A percentile compares a stretch with the other conserved stretches of the same genome.
phyloP scores from a whole-genome alignment of 371 early-diverging fungal genomes.

The Quaeritorhiza haematococci region DNA sequence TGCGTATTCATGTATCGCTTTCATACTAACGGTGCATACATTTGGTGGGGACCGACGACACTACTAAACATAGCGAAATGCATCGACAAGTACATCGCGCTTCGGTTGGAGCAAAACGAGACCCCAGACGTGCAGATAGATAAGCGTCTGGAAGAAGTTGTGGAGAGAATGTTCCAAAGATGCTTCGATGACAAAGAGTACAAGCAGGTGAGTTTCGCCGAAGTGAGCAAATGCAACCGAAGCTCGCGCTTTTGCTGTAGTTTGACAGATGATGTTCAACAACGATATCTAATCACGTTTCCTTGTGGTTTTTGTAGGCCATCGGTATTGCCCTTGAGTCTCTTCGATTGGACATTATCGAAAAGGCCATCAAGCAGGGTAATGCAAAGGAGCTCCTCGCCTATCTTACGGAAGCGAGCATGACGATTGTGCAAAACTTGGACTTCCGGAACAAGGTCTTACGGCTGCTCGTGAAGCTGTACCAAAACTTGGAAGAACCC shows the following conservation, averaged over 20 bases:
- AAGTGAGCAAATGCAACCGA: background rate
- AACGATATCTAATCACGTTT: constrained; percentile 5
- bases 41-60: background rate
- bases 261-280: too few species aligned
- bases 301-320: constrained; percentile 39
- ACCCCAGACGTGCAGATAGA: constrained; percentile 54
- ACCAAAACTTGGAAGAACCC: constrained; percentile 69
- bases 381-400: constrained; percentile 54
- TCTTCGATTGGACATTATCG: constrained; percentile 81
- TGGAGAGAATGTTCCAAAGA: constrained; percentile 88
- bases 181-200: constrained; percentile 84
- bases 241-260: background rate
- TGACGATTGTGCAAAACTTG: constrained; percentile 76
- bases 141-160: constrained; percentile 74
- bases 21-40: background rate
- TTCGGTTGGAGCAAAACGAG: constrained; percentile 54
- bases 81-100: constrained; percentile 88
- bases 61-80: constrained; percentile 45
- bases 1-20: background rate
- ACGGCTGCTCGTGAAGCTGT: constrained; percentile 75
- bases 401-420: constrained; percentile 74
- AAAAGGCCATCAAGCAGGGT: constrained; percentile 71
- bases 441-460: constrained; percentile 78
- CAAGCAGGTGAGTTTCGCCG: constrained; percentile 79
- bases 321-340: constrained; percentile 94